Conservation (phyloP, 805 yeast genomes). For the Myxozyma geophila region DNA sequence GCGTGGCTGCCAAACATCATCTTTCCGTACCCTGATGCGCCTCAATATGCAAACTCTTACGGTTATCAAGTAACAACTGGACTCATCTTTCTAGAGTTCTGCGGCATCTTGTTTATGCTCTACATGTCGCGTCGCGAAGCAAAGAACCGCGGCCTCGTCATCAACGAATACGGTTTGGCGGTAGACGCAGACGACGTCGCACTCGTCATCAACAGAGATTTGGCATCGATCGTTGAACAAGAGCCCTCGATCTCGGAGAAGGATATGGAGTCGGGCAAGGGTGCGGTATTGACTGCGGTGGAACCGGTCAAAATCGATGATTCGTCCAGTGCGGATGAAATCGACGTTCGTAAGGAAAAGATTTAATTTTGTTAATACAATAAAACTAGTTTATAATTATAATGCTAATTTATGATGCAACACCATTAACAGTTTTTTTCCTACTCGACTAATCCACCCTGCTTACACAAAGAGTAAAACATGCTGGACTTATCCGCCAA, state of each 20-base stretch:
- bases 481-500: slow-evolving; percentile 63
- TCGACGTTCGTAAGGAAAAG: background rate
- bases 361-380: background rate
- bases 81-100: slow-evolving; percentile 26
- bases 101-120: slow-evolving; percentile 28
- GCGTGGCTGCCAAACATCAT: slow-evolving; percentile 48
- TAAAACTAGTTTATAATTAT: no score
- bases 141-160: slow-evolving; percentile 21
- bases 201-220: background rate
- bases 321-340: background rate
- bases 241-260: background rate
- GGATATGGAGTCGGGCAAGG: slow-evolving; percentile 1
- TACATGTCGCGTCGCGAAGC: slow-evolving; percentile 29
- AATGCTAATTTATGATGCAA: background rate
- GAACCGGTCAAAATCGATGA: background rate
- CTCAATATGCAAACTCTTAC: slow-evolving; percentile 41
- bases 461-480: slow-evolving; percentile 37
- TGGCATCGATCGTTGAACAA: background rate
- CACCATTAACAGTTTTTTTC: background rate
- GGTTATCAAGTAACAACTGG: slow-evolving; percentile 45
- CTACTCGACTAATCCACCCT: slow-evolving; percentile 35
- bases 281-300: background rate
- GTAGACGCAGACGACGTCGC: slow-evolving; percentile 30
- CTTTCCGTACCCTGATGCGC: slow-evolving; percentile 46
- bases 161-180: slow-evolving; percentile 29